Base-by-base conservation (phyloP, 2,329 filamentous ascomycete species). In the Paecilomyces variotii region DNA sequence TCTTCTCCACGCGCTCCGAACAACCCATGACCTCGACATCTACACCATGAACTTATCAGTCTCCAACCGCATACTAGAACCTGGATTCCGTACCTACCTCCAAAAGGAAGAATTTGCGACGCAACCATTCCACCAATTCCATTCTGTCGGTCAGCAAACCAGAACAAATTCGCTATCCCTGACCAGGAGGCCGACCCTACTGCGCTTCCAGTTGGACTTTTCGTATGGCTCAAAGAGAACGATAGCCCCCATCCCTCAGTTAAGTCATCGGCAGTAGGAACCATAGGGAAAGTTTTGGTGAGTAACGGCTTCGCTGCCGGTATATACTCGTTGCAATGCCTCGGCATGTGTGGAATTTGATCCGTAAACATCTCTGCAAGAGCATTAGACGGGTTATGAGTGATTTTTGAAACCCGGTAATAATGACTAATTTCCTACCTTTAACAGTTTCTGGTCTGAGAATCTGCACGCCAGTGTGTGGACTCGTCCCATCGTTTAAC, bases 171-270 rank as follows among this genome's bases (percentile, higher is more conserved):
- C 3, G 81, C 70, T 45, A 86, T 62, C 0, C 84, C 83, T 3
- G 79, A 80, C 84, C 84, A 86, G 63, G 69, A 0, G 80, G 79
- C 4, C 83, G 72, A 0, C 83, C 83, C 34, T 39, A 11, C 34
- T 4, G 34, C 34, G 12, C 34, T 39, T 39, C 34, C 34, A 39
- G 34, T 39, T n/a, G 34, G 14, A 12, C 34, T 6, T 12, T 39
- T 39, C 4, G 3, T 11, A 39, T 39, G 34, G 12, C 34, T 39
- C 34, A 39, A n/a, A 12, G 34, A 39, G 57, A 85, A 84, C 0
- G 79, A 81, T 53, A 88, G 70, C 0, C 84, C 85, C 85, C 85
- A 88, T 11, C 87, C 87, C 66, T 88, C 85, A 0, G 85, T 81
- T 50, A 77, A 60, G 26, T 70, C 64, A 26, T 78, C 78, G 66